A percentile compares a stretch with the other conserved stretches of the same genome.
These are phyloP conservation scores for Fusarium lyarnte DNA, from an alignment of 2,329 filamentous ascomycete species.

Conservation along the genomic window DNA sequence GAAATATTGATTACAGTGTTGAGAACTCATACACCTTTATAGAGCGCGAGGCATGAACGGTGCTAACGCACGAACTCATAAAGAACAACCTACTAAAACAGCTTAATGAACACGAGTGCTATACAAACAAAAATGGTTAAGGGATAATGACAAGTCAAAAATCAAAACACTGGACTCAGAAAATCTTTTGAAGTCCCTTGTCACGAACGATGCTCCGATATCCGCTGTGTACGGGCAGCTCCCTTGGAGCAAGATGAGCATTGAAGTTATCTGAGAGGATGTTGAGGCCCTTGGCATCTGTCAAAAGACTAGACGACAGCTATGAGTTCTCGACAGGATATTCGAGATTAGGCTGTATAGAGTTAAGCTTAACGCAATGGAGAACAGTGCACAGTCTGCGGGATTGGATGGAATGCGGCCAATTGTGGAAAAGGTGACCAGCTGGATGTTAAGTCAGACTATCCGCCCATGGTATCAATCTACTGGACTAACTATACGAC, in stretches of 20 bases:
- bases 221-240: background rate
- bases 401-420: background rate
- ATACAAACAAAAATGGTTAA: background rate
- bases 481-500: background rate
- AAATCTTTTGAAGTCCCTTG: background rate
- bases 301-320: background rate
- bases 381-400: background rate
- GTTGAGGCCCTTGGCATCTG: fast-evolving
- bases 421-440: background rate
- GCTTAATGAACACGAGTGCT: background rate
- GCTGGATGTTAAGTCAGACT: background rate
- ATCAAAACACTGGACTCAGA: background rate
- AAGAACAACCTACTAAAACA: background rate
- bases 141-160: no score
- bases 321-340: no score
- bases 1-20: fast-evolving
- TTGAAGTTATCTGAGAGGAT: background rate
- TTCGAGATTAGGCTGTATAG: background rate
- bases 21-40: background rate
- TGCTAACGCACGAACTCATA: background rate
- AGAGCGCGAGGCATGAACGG: background rate
- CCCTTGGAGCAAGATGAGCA: background rate
- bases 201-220: background rate
- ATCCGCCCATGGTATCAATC: background rate
- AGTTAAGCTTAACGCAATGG: background rate